A percentile compares a stretch with the other conserved stretches of the same genome.
Conservation (phyloP, 1,139 yeast species). For the Geotrichum siamense region DNA sequence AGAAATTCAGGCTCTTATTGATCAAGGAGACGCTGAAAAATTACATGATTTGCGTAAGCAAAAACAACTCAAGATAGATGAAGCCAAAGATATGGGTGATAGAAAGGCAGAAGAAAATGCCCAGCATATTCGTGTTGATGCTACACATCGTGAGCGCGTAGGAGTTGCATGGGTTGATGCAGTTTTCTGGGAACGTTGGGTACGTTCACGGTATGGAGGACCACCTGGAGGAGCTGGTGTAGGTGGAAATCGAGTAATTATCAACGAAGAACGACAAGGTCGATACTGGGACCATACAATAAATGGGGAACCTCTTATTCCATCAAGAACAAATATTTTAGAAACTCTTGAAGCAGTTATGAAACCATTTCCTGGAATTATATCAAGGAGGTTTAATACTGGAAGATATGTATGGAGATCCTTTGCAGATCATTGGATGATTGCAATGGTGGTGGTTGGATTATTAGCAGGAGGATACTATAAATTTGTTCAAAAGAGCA, state of each 20-base stretch:
- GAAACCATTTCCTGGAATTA: constrained; percentile 24
- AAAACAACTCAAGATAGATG: constrained; percentile 33
- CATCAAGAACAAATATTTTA: constrained; percentile 27
- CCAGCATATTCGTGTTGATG: constrained; percentile 28
- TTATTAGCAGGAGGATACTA: not conserved
- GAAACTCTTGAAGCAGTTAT: constrained; percentile 27
- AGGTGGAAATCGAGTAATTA: constrained; percentile 24
- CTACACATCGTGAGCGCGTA: constrained; percentile 27
- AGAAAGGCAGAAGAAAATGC: constrained; percentile 31
- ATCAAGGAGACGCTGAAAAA: constrained; percentile 26
- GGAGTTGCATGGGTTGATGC: constrained; percentile 38
- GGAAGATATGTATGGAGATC: not conserved
- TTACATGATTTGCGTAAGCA: constrained; percentile 29
- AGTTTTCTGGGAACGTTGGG: constrained; percentile 35
- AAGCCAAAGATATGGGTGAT: constrained; percentile 33
- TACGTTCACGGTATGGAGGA: constrained; percentile 30
- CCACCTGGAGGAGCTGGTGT: constrained; percentile 14
- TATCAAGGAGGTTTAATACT: constrained; percentile 18
- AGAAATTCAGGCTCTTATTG: constrained; percentile 25
- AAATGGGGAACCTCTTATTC: constrained; percentile 26
- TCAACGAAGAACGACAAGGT: constrained; percentile 29
- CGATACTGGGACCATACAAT: constrained; percentile 31
- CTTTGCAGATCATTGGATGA: constrained; percentile 17
- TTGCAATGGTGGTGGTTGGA: constrained; percentile 3
- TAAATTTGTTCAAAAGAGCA: not conserved